phyloP scores from a whole-genome alignment of 805 yeast species.

The Candida khao-thaluensis region DNA sequence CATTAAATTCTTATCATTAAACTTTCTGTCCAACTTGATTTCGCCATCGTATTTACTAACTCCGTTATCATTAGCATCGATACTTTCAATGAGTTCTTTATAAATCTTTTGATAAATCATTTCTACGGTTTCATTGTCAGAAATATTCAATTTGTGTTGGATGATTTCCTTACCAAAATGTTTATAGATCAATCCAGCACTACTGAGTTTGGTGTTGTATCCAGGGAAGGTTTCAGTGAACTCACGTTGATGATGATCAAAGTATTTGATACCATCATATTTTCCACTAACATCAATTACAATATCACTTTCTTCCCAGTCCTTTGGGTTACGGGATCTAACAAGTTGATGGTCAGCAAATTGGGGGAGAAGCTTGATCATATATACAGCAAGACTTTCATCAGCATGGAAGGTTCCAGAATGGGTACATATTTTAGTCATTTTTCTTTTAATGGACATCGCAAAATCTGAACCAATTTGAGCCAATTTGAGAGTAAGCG shows the following conservation, averaged over 20 bases:
- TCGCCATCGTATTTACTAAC: conserved; percentile 59
- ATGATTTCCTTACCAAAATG: conserved; percentile 77
- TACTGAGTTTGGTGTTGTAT: conserved; percentile 76
- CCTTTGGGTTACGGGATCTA: conserved; percentile 79
- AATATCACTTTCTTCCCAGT: conserved; percentile 84
- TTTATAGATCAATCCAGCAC: conserved; percentile 92
- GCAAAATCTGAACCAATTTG: too few relatives aligned
- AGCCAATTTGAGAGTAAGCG: too few relatives aligned
- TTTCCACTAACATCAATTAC: conserved; percentile 94
- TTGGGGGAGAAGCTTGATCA: conserved; percentile 71
- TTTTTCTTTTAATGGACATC: conserved; percentile 13
- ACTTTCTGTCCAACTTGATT: conserved; percentile 53
- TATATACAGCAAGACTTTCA: conserved; percentile 89
- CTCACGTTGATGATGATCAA: conserved; percentile 96
- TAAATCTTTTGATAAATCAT: conserved; percentile 75
- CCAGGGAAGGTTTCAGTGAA: conserved; percentile 69
- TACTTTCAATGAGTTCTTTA: conserved; percentile 80
- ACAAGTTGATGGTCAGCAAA: conserved; percentile 65
- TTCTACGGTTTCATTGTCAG: conserved; percentile 43
- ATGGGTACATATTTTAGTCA: conserved; percentile 78
- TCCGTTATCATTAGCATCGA: conserved; percentile 97
- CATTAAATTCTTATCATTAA: conserved; percentile 69
- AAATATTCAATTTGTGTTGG: conserved; percentile 37
- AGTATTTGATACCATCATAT: conserved; percentile 80
- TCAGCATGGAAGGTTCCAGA: conserved; percentile 97